These are phyloP conservation scores for Vitis hybrid DNA, from an alignment of 177 flowering plant genomes.

Conservation along the genomic window DNA sequence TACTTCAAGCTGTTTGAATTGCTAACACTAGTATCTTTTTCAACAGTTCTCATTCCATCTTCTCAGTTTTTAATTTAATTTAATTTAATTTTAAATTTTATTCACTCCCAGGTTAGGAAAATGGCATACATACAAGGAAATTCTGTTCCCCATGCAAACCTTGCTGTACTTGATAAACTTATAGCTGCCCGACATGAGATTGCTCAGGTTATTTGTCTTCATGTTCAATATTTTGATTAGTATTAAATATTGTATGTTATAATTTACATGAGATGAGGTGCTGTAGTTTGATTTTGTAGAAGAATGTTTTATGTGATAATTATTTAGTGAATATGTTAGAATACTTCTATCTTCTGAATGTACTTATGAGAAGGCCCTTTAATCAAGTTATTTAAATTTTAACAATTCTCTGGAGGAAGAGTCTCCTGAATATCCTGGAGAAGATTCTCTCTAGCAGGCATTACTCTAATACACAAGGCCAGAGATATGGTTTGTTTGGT, in stretches of 20 bases:
- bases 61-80: too few relatives aligned
- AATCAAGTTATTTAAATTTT: background rate
- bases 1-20: too few relatives aligned
- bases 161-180: slow-evolving; percentile 80
- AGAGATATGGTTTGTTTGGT: background rate
- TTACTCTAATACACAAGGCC: background rate
- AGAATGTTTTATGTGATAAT: background rate
- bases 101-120: slow-evolving; percentile 70
- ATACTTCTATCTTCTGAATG: too few relatives aligned
- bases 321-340: background rate
- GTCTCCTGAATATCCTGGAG: too few relatives aligned
- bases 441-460: too few relatives aligned
- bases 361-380: too few relatives aligned
- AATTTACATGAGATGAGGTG: background rate
- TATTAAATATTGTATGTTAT: background rate
- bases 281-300: background rate
- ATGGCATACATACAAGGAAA: slow-evolving; percentile 75
- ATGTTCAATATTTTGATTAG: background rate
- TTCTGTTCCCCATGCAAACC: slow-evolving; percentile 82
- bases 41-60: too few relatives aligned
- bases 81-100: background rate
- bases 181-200: slow-evolving; percentile 84
- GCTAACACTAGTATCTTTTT: too few relatives aligned
- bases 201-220: slow-evolving; percentile 57
- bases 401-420: too few relatives aligned